These are phyloP conservation scores for Xylaria curta DNA, from an alignment of 495 filamentous ascomycete species.

Conservation along the genomic window DNA sequence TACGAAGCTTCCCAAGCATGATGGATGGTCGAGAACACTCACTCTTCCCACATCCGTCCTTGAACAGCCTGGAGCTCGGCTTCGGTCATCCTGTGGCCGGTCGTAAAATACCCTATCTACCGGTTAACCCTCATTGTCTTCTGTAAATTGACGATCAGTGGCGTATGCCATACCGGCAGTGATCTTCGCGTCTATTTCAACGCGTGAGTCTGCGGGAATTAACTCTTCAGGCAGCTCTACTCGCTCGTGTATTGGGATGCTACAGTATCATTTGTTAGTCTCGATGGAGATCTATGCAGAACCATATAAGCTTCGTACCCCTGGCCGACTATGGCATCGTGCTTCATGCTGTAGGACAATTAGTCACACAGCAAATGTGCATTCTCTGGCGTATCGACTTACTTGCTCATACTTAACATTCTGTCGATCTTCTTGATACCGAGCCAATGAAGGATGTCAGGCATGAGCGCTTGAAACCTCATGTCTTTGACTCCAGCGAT, in stretches of 20 bases:
- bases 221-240: constrained; percentile 92
- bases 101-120: constrained; percentile 74
- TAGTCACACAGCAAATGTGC: constrained; percentile 28
- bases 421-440: constrained; percentile 98
- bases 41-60: constrained; percentile 93
- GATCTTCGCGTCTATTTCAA: constrained; percentile 99
- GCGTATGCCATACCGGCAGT: constrained; percentile 76
- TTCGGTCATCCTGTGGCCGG: constrained; percentile 85
- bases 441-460: constrained; percentile 97
- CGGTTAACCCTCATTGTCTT: constrained; percentile 32
- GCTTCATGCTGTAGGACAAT: constrained; percentile 77
- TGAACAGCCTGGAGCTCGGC: constrained; percentile 84
- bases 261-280: constrained; percentile 39
- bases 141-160: constrained; percentile 29
- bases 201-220: constrained; percentile 93
- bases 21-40: constrained; percentile 42
- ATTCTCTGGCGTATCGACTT: constrained; percentile 43
- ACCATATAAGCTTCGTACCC: constrained; percentile 59
- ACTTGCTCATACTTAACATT: constrained; percentile 99
- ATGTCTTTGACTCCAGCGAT: constrained; percentile 98
- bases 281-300: constrained; percentile 21
- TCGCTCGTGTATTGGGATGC: constrained; percentile 89
- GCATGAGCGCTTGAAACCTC: constrained; percentile 99
- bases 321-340: constrained; percentile 96
- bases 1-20: constrained; percentile 29